Conservation (phyloP, 495 filamentous ascomycete genomes). For the Daldinia bambusicola region DNA sequence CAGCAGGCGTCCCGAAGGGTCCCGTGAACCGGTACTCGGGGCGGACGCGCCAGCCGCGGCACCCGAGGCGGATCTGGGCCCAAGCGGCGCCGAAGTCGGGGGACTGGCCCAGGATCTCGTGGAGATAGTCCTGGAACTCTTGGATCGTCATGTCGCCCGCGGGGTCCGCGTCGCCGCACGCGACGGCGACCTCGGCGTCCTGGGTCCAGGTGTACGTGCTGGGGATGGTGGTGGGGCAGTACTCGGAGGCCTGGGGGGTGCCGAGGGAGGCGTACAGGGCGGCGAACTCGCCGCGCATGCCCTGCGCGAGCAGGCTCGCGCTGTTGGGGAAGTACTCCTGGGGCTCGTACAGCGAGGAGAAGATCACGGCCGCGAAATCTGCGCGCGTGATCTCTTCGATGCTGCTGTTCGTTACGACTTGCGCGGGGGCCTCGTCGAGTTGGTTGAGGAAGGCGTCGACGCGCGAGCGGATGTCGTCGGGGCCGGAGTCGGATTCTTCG, state of each 20-base stretch:
- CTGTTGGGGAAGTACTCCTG: slow-evolving; percentile 35
- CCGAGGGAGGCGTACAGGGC: slow-evolving; percentile 5
- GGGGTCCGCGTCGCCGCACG: slow-evolving; percentile 67
- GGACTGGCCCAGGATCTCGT: slow-evolving; percentile 55
- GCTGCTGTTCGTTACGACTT: slow-evolving; percentile 41
- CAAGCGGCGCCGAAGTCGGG: slow-evolving; percentile 64
- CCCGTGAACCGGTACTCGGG: slow-evolving; percentile 46
- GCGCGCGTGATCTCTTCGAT: slow-evolving; percentile 58
- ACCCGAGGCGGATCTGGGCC: slow-evolving; percentile 62
- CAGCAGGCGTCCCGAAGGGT: slow-evolving; percentile 40
- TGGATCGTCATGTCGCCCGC: slow-evolving; percentile 42
- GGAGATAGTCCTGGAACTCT: slow-evolving; percentile 55
- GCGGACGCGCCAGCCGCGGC: slow-evolving; percentile 59
- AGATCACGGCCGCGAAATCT: slow-evolving; percentile 52
- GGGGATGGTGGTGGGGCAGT: slow-evolving; percentile 18
- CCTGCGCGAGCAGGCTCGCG: slow-evolving; percentile 50
- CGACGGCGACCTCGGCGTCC: slow-evolving; percentile 56
- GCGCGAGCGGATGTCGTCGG: slow-evolving; percentile 59
- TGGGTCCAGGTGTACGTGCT: slow-evolving; percentile 20
- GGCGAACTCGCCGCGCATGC: slow-evolving; percentile 41
- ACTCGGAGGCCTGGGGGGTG: slow-evolving; percentile 17
- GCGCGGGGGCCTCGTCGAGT: slow-evolving; percentile 36
- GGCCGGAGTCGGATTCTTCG: slow-evolving; percentile 57
- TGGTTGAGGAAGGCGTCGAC: slow-evolving; percentile 45
- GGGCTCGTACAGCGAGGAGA: slow-evolving; percentile 37